Evolutionary conservation across 805 yeast genomes (phyloP).

Genomic region (Pichia sporocuriosa): DNA sequence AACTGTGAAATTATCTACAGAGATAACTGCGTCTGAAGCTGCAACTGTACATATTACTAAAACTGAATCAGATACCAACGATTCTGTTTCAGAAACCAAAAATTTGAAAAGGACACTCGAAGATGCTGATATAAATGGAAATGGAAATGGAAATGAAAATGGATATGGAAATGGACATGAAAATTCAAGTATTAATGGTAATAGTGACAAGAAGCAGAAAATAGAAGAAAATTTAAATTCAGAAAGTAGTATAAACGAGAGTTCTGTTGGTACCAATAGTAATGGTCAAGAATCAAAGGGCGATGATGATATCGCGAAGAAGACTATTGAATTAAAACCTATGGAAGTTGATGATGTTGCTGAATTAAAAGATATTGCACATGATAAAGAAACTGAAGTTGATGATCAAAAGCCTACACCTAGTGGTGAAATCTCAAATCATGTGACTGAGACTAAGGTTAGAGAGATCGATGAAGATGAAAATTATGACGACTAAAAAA

Average conservation of each 20-base stretch:
- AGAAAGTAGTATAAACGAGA: neutral
- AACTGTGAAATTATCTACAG: no score
- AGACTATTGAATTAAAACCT: conserved; percentile 26
- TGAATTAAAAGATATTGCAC: conserved; percentile 13
- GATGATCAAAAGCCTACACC: no score
- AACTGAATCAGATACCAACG: neutral
- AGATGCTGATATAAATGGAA: neutral
- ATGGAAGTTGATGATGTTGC: conserved; percentile 28
- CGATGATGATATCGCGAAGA: neutral
- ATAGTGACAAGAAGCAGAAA: conserved; percentile 5
- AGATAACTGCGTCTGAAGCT: no score
- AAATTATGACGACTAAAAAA: conserved; percentile 30
- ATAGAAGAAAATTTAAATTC: neutral
- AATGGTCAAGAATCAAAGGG: conserved; percentile 4
- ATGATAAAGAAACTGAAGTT: conserved; percentile 9
- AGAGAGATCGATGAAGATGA: conserved; percentile 33
- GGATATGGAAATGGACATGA: no score
- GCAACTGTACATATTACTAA: no score
- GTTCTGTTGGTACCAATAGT: no score
- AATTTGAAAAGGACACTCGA: neutral
- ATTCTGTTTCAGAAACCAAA: neutral
- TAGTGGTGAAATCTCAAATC: neutral
- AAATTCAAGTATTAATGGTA: neutral
- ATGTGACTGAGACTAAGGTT: conserved; percentile 12
- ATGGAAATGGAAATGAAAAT: no score